Evolutionary conservation across 805 yeast genomes (phyloP).

Genomic region (Teunomyces tritomae): DNA sequence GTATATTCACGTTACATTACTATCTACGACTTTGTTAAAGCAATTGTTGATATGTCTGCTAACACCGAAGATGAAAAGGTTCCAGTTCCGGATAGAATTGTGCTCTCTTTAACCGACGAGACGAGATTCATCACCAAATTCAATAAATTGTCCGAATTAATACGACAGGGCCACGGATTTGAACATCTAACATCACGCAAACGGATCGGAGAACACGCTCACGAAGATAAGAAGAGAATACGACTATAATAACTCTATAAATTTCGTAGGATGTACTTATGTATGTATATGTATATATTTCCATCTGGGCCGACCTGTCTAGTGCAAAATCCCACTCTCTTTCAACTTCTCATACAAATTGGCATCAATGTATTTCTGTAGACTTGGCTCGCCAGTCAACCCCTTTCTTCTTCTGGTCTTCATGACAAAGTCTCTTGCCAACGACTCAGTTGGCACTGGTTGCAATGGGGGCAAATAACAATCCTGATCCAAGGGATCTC

Average conservation of each 20-base stretch:
- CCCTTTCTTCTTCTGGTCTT: slow-evolving; percentile 92
- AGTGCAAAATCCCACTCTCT: slow-evolving; percentile 40
- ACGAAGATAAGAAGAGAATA: slow-evolving; percentile 1
- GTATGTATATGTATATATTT: slow-evolving; percentile 3
- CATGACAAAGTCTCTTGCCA: slow-evolving; percentile 85
- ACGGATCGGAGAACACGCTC: not conserved
- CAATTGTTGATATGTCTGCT: slow-evolving; percentile 17
- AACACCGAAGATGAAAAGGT: slow-evolving; percentile 8
- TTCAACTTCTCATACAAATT: slow-evolving; percentile 54
- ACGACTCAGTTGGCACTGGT: slow-evolving; percentile 65
- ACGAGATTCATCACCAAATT: slow-evolving; percentile 27
- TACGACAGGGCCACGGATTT: slow-evolving; percentile 19
- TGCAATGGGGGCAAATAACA: slow-evolving; percentile 64
- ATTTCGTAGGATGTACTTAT: not conserved
- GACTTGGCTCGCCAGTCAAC: slow-evolving; percentile 57
- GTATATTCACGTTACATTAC: slow-evolving; percentile 22
- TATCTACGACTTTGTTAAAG: slow-evolving; percentile 24
- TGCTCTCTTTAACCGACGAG: slow-evolving; percentile 8
- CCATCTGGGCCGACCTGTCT: not conserved
- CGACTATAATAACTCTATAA: not conserved
- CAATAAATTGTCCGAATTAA: slow-evolving; percentile 19
- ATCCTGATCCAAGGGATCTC: slow-evolving; percentile 79
- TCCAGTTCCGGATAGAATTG: not conserved
- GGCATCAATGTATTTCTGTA: slow-evolving; percentile 65
- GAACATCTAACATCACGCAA: slow-evolving; percentile 4